Evolutionary conservation across 169 alveolate genomes (phyloP).

Genomic region (Plasmodium adleri): DNA sequence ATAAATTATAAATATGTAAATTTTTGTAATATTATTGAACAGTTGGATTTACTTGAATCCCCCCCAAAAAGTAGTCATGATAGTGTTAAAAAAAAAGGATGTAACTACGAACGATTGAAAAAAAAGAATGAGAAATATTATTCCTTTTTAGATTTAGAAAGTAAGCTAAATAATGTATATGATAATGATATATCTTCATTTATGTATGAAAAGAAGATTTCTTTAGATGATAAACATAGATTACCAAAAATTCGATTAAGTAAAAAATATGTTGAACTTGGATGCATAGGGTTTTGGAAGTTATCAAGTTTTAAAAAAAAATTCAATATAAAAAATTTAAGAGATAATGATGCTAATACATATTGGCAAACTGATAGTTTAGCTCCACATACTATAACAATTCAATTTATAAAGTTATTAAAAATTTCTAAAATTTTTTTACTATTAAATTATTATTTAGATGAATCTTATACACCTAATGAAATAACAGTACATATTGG

Average conservation of each 20-base stretch:
- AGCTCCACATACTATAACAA: constrained; percentile 89
- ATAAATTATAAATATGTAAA: too few relatives aligned
- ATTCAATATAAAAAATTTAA: constrained; percentile 84
- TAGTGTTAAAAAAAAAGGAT: constrained; percentile 20
- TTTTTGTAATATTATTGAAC: too few relatives aligned
- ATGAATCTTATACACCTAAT: constrained; percentile 90
- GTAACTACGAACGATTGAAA: not conserved
- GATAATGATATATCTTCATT: not conserved
- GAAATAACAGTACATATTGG: constrained; percentile 87
- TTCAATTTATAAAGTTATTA: constrained; percentile 85
- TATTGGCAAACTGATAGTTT: constrained; percentile 91
- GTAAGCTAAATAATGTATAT: constrained; percentile 3
- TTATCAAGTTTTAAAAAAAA: constrained; percentile 59
- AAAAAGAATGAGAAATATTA: constrained; percentile 1
- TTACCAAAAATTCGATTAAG: constrained; percentile 53
- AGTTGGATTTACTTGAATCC: too few relatives aligned
- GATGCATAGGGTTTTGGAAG: constrained; percentile 71
- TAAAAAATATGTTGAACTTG: constrained; percentile 70
- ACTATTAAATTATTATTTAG: constrained; percentile 86
- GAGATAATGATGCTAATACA: constrained; percentile 88
- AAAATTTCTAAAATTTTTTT: constrained; percentile 86
- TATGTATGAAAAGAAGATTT: not conserved
- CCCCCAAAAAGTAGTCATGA: constrained; percentile 5
- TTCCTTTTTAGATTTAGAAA: constrained; percentile 21
- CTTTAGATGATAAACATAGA: not conserved